Evolutionary conservation across 1,284 basidiomycete genomes (phyloP).

Genomic region (Rhodotorula sp.): DNA sequence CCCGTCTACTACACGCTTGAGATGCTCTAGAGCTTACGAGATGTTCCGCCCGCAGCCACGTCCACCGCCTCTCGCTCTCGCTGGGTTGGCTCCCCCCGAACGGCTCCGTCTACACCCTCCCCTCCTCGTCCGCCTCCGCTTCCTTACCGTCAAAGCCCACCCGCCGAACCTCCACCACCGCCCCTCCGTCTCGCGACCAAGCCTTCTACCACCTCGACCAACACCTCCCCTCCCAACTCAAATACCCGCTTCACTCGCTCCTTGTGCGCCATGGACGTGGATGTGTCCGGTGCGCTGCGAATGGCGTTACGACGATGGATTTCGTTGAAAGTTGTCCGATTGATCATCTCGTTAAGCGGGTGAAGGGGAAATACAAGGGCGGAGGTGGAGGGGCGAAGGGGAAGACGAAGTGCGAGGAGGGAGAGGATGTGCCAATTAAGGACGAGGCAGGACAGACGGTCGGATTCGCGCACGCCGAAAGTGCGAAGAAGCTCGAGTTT

Average conservation of each 20-base stretch:
- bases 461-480: not conserved
- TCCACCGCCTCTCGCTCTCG: conserved; percentile 63
- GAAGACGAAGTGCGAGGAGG: conserved; percentile 18
- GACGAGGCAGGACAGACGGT: conserved; percentile 2
- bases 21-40: not conserved
- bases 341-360: conserved; percentile 34
- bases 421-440: conserved; percentile 3
- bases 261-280: conserved; percentile 62
- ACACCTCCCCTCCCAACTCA: conserved; percentile 61
- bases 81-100: conserved; percentile 68
- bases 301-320: conserved; percentile 41
- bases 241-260: conserved; percentile 68
- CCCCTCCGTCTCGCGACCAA: conserved; percentile 56
- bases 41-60: conserved; percentile 51
- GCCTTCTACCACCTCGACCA: conserved; percentile 68
- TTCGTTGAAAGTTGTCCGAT: conserved; percentile 46
- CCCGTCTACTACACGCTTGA: not conserved
- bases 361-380: conserved; percentile 15
- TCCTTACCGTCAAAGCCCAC: not conserved
- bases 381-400: conserved; percentile 33
- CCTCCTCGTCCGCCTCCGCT: not conserved
- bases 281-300: conserved; percentile 47
- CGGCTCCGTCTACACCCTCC: conserved; percentile 46
- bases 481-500: not conserved
- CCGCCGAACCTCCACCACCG: conserved; percentile 1